Evolutionary conservation across 345 rosid species (phyloP), one percentile per base, ranked within the genome.

Genomic region (Arabidopsis suecica): DNA sequence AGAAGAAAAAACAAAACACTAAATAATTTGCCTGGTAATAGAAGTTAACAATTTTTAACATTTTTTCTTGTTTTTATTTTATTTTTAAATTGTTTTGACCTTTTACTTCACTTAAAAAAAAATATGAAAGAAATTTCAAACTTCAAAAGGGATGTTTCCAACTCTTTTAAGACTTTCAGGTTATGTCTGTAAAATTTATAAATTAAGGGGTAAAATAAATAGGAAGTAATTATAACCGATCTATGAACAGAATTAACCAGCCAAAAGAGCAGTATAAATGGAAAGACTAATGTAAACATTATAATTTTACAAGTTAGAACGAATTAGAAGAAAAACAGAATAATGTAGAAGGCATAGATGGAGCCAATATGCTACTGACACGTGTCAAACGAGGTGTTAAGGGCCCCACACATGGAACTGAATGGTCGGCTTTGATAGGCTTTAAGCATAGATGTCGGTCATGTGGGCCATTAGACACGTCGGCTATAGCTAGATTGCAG

Each of bases 381-480:
- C 60, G 66, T 71, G 65, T 42, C 0, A 0, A 5, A 14, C 9
- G 14, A 30, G 2, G 7, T 8, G 45, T 58, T 16, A 4, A 25
- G 0, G 68, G 76, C 1, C 50, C 70, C 71, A 30, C 13, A 13
- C 3, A 13, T 64, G n/a, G 36, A 34, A 36, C 65, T 53, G 7
- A 42, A 28, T 47, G 47, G 54, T 63, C 65, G 70, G 37, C 47
- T 11, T 23, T 71, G 72, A 71, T 70, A 0, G 75, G 79, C 60
- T 77, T 77, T 32, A 73, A 0, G 20, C 22, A 5, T 23, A 23
- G 72, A 65, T 56, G 77, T 78, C 77, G 77, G 81, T 71, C 71
- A 70, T 9, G 41, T 58, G 54, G 66, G 72, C 56, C 47, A 59
- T 4, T 37, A 28, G 32, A 28, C 32, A 28, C 32, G 32, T 28